A percentile compares a stretch with the other conserved stretches of the same genome.
These are phyloP conservation scores for Inosperma sp. DNA, from an alignment of 768 basidiomycete genomes.

Conservation along the genomic window DNA sequence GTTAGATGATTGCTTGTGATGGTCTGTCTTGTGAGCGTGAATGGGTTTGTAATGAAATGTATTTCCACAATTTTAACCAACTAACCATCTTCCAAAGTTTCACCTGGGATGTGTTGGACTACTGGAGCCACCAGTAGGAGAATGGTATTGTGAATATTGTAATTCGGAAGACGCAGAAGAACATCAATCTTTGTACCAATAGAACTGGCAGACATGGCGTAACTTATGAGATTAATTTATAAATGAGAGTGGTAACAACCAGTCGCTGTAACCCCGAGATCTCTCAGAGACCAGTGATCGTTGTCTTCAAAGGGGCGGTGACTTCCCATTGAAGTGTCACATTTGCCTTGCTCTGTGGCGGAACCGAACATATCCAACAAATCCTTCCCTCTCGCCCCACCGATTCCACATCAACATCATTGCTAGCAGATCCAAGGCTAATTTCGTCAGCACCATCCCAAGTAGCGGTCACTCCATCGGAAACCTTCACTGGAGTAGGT, in stretches of 20 bases:
- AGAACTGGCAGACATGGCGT: conserved; percentile 1
- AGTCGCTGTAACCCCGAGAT: background rate
- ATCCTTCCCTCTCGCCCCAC: conserved; percentile 34
- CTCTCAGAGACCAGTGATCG: conserved; percentile 19
- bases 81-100: conserved; percentile 44
- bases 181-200: conserved; percentile 11
- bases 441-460: conserved; percentile 31
- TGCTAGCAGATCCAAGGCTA: conserved; percentile 8
- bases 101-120: conserved; percentile 67
- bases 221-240: conserved; percentile 2
- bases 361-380: conserved; percentile 32
- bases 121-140: conserved; percentile 51
- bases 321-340: conserved; percentile 35
- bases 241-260: background rate
- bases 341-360: conserved; percentile 28
- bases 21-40: conserved; percentile 62
- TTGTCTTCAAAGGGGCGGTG: conserved; percentile 22
- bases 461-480: conserved; percentile 25
- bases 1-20: conserved; percentile 87
- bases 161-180: conserved; percentile 34
- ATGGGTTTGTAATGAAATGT: conserved; percentile 64
- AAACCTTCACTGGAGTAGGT: conserved; percentile 18
- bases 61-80: background rate
- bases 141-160: conserved; percentile 75
- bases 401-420: conserved; percentile 21